Percentiles rank a stretch among this genome's conserved stretches.
Evolutionary conservation across 306 rosid genomes (phyloP).

Genomic region (Hylodesmum podocarpum): DNA sequence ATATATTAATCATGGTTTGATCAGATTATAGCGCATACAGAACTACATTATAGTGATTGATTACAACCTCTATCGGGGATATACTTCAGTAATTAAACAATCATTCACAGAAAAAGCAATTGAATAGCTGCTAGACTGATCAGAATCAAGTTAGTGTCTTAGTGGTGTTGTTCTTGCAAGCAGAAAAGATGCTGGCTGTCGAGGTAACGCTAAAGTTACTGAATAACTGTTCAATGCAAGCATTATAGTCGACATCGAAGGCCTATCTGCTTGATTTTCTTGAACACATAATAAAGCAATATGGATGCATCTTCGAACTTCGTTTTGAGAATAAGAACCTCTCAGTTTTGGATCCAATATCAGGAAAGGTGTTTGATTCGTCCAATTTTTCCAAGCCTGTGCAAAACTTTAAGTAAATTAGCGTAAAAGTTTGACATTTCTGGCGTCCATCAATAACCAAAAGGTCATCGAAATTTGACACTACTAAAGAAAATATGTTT

Average conservation of each 20-base stretch:
- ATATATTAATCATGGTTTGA: not conserved
- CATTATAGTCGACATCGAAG: too few species aligned
- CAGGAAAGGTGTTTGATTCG: conserved; percentile 32
- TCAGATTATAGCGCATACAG: too few species aligned
- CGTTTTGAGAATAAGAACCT: too few species aligned
- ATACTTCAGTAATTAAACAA: conserved; percentile 17
- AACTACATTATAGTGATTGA: too few species aligned
- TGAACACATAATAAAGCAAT: too few species aligned
- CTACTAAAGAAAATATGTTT: not conserved
- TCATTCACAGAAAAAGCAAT: not conserved
- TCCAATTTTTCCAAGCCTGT: conserved; percentile 57
- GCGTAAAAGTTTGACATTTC: not conserved
- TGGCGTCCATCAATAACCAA: too few species aligned
- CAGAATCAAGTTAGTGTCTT: not conserved
- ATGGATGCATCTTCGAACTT: too few species aligned
- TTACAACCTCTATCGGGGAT: not conserved
- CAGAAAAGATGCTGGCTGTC: conserved; percentile 36
- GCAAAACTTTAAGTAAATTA: not conserved
- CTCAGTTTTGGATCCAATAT: conserved; percentile 53
- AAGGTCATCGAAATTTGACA: not conserved
- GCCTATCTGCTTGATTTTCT: too few species aligned
- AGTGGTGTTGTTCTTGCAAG: not conserved
- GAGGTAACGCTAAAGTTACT: too few species aligned
- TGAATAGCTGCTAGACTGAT: not conserved
- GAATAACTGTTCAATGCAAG: too few species aligned